These are phyloP conservation scores for Suhomyces terraborum DNA, from an alignment of 1,139 yeast species.

Conservation along the genomic window DNA sequence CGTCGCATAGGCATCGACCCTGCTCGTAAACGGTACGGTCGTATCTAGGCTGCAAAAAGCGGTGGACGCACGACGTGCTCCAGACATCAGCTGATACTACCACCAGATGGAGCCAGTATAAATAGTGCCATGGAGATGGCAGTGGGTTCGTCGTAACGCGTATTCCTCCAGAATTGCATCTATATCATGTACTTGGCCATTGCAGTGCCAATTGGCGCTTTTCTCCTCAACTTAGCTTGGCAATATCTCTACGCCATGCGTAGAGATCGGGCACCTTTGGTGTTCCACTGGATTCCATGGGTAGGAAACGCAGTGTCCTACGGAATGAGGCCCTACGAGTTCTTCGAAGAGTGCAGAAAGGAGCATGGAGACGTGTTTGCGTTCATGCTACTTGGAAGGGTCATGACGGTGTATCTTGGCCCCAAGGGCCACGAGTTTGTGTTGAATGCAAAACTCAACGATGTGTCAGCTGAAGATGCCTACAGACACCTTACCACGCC, in stretches of 20 bases:
- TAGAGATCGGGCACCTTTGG: slow-evolving; percentile 84
- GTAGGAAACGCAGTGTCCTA: slow-evolving; percentile 84
- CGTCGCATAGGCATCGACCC: not conserved
- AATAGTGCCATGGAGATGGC: slow-evolving; percentile 2
- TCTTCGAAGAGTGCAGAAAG: slow-evolving; percentile 73
- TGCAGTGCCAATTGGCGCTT: slow-evolving; percentile 27
- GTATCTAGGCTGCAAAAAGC: slow-evolving; percentile 12
- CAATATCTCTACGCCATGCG: slow-evolving; percentile 70
- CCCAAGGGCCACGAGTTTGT: slow-evolving; percentile 98
- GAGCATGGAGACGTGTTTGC: slow-evolving; percentile 92
- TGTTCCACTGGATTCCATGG: slow-evolving; percentile 94
- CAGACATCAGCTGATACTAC: slow-evolving; percentile 11
- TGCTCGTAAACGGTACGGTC: slow-evolving; percentile 10
- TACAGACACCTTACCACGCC: slow-evolving; percentile 94
- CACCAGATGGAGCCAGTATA: slow-evolving; percentile 3
- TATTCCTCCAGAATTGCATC: not conserved
- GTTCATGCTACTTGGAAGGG: slow-evolving; percentile 81
- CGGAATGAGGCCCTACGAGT: slow-evolving; percentile 90
- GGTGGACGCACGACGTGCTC: slow-evolving; percentile 3
- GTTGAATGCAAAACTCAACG: slow-evolving; percentile 82
- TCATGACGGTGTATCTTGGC: slow-evolving; percentile 93
- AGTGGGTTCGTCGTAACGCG: not conserved
- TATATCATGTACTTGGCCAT: slow-evolving; percentile 3
- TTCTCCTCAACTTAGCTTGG: slow-evolving; percentile 59
- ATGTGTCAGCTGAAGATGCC: slow-evolving; percentile 95